phyloP scores from a whole-genome alignment of 371 early-diverging fungal species.

The Saksenaea vasiformis region DNA sequence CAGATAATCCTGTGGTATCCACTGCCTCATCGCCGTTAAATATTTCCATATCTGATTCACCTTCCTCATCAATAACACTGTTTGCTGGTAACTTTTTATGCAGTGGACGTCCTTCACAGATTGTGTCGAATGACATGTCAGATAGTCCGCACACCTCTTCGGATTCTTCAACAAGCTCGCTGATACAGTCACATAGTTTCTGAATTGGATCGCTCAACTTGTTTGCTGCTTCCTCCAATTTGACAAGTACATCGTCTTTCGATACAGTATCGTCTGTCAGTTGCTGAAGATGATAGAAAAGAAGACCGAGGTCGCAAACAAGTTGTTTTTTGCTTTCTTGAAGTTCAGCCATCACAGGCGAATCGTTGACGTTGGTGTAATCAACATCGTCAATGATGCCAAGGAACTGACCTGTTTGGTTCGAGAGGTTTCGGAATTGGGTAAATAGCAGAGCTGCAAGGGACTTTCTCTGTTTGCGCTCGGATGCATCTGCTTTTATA shows the following conservation, averaged over 20 bases:
- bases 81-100: background rate
- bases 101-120: background rate
- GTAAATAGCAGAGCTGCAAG: slow-evolving; percentile 57
- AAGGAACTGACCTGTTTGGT: slow-evolving; percentile 44
- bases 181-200: slow-evolving; percentile 24
- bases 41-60: background rate
- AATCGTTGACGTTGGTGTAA: slow-evolving; percentile 23
- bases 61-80: slow-evolving; percentile 12
- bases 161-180: slow-evolving; percentile 20
- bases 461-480: slow-evolving; percentile 39
- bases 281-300: slow-evolving; percentile 66
- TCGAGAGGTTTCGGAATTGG: slow-evolving; percentile 51
- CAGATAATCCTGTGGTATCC: background rate
- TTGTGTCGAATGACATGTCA: background rate
- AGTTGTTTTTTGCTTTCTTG: slow-evolving; percentile 43
- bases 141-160: background rate
- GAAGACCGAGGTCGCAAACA: slow-evolving; percentile 65
- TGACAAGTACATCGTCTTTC: slow-evolving; percentile 9
- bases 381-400: slow-evolving; percentile 46
- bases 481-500: slow-evolving; percentile 3
- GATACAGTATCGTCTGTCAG: slow-evolving; percentile 53
- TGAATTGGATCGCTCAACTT: slow-evolving; percentile 26
- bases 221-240: slow-evolving; percentile 24
- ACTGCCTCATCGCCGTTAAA: background rate
- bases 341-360: slow-evolving; percentile 22